Conservation (phyloP, 352 stramenopile species). For the Phytophthora meadii region DNA sequence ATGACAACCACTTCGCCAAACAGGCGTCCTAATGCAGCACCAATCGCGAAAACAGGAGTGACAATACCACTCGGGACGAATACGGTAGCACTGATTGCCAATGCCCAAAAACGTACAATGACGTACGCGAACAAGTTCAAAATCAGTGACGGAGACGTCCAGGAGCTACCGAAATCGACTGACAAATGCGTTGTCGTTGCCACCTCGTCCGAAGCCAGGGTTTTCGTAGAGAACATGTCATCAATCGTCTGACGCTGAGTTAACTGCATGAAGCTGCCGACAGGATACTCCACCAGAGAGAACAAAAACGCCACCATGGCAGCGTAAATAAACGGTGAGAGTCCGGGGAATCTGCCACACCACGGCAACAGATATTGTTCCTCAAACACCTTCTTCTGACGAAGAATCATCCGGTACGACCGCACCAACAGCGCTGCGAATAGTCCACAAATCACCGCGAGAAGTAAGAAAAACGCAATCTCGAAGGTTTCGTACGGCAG, state of each 20-base stretch:
- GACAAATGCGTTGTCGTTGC: slow-evolving; percentile 40
- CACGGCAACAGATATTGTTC: slow-evolving; percentile 28
- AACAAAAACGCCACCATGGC: slow-evolving; percentile 72
- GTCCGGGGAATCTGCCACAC: slow-evolving; percentile 30
- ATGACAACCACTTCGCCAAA: slow-evolving; percentile 88
- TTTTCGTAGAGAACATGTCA: slow-evolving; percentile 84
- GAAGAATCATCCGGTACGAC: slow-evolving; percentile 59
- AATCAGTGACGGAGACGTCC: slow-evolving; percentile 64
- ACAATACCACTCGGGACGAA: slow-evolving; percentile 92
- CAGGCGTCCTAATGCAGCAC: slow-evolving; percentile 86
- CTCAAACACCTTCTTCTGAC: slow-evolving; percentile 51
- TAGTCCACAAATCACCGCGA: slow-evolving; percentile 85
- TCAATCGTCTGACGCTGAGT: slow-evolving; percentile 83
- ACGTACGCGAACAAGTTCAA: slow-evolving; percentile 78
- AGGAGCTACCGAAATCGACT: slow-evolving; percentile 56
- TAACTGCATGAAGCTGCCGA: slow-evolving; percentile 85
- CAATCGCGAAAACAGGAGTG: slow-evolving; percentile 91
- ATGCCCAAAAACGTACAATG: slow-evolving; percentile 80
- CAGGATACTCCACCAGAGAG: slow-evolving; percentile 70
- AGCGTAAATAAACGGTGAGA: slow-evolving; percentile 73
- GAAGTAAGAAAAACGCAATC: slow-evolving; percentile 75
- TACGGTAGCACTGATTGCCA: slow-evolving; percentile 79
- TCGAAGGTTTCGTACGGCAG: slow-evolving; percentile 82
- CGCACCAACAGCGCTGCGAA: slow-evolving; percentile 84
- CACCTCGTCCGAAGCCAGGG: slow-evolving; percentile 47